These are phyloP conservation scores for Pseudogymnoascus sp. DNA, from an alignment of 2,329 filamentous ascomycete genomes.

Conservation along the genomic window DNA sequence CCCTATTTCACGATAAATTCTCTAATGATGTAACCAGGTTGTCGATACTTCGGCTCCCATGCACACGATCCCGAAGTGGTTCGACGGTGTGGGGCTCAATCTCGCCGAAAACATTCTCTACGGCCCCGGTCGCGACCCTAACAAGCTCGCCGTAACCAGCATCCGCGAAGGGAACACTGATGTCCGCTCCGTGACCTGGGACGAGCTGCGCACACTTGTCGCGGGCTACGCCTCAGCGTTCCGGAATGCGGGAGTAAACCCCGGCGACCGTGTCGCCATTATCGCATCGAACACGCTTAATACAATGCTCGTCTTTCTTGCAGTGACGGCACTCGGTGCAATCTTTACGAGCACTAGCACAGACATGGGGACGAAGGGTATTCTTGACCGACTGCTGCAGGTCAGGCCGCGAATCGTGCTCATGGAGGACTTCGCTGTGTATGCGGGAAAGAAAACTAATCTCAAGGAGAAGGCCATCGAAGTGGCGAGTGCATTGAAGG, in stretches of 20 bases:
- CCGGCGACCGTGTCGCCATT: slow-evolving; percentile 64
- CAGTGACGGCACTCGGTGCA: slow-evolving; percentile 58
- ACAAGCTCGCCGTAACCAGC: slow-evolving; percentile 59
- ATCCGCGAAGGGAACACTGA: slow-evolving; percentile 56
- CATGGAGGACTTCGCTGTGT: slow-evolving; percentile 67
- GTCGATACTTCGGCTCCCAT: slow-evolving; percentile 62
- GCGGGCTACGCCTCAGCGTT: slow-evolving; percentile 51
- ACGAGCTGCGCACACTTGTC: slow-evolving; percentile 48
- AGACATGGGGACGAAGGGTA: slow-evolving; percentile 72
- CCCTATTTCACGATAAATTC: slow-evolving; percentile 8
- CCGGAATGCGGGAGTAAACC: slow-evolving; percentile 51
- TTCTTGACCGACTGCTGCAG: slow-evolving; percentile 64
- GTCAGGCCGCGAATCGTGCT: slow-evolving; percentile 65
- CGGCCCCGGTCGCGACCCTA: slow-evolving; percentile 57
- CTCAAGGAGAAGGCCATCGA: slow-evolving; percentile 53
- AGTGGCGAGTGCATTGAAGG: slow-evolving; percentile 52
- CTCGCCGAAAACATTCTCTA: slow-evolving; percentile 72
- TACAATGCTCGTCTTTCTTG: slow-evolving; percentile 57
- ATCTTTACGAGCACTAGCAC: slow-evolving; percentile 67
- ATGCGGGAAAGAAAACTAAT: slow-evolving; percentile 66
- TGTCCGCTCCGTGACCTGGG: slow-evolving; percentile 45
- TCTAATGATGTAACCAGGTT: slow-evolving; percentile 30
- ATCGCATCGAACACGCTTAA: slow-evolving; percentile 66
- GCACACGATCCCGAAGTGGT: slow-evolving; percentile 64
- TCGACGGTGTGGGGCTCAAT: slow-evolving; percentile 60